Conservation (phyloP, 176 grass and related monocot genomes). For the Bothriochloa decipiens region DNA sequence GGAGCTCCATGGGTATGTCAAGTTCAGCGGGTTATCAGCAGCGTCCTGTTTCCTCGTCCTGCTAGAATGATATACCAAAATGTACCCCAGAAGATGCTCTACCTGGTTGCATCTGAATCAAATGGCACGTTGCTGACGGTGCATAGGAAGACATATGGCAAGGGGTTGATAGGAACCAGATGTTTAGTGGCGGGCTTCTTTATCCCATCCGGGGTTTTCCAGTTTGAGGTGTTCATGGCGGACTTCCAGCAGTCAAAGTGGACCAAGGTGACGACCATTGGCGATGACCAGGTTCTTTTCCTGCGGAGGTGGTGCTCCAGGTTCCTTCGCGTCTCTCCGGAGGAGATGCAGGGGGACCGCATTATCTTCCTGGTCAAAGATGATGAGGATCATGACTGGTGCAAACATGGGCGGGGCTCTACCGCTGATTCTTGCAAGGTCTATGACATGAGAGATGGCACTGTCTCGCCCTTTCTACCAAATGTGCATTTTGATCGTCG, state of each 20-base stretch:
- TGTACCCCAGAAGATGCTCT: neutral
- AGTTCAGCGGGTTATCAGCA: neutral
- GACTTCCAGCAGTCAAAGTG: slow-evolving; percentile 15
- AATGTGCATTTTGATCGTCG: neutral
- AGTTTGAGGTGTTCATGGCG: neutral
- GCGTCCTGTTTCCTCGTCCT: no score
- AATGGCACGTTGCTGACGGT: neutral
- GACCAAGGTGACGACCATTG: slow-evolving; percentile 1
- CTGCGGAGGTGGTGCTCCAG: neutral
- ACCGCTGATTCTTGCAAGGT: neutral
- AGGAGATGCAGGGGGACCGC: neutral
- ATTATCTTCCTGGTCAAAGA: slow-evolving; percentile 17
- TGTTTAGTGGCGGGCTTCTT: neutral
- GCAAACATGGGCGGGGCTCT: no score
- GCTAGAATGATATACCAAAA: neutral
- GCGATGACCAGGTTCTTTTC: slow-evolving; percentile 17
- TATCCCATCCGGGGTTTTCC: neutral
- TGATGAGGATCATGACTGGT: neutral
- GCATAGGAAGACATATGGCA: neutral
- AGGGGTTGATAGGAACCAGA: neutral
- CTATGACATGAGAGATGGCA: neutral
- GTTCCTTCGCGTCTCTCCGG: neutral
- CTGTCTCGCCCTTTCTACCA: neutral
- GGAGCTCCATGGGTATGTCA: neutral
- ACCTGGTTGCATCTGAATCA: neutral